Conservation (phyloP, 352 stramenopile genomes). For the Globisporangium solare region DNA sequence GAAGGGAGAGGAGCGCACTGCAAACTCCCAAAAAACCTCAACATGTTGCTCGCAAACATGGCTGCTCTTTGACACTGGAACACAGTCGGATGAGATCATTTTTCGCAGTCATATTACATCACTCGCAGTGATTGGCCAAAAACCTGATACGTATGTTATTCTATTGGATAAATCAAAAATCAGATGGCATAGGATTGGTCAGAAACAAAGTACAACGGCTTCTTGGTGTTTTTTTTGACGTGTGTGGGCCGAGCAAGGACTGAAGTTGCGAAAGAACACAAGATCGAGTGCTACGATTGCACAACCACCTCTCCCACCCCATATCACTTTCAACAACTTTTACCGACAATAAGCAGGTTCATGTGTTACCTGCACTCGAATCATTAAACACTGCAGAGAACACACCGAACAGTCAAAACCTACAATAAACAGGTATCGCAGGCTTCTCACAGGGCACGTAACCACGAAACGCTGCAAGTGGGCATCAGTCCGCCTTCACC, state of each 20-base stretch:
- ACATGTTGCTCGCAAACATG: background rate
- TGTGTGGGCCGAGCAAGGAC: background rate
- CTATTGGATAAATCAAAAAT: too few species aligned
- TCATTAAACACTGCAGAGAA: too few species aligned
- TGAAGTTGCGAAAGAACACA: slow-evolving; percentile 6
- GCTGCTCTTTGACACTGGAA: slow-evolving; percentile 1
- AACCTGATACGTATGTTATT: too few species aligned
- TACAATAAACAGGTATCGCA: too few species aligned
- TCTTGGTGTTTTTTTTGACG: background rate
- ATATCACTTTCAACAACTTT: too few species aligned
- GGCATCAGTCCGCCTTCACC: too few species aligned
- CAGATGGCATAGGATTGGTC: background rate
- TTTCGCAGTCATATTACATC: background rate
- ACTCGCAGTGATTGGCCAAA: background rate
- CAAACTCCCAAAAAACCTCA: slow-evolving; percentile 14
- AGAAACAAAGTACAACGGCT: background rate
- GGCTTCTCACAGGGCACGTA: too few species aligned
- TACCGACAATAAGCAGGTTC: too few species aligned
- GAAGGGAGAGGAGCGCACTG: background rate
- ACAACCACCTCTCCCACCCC: background rate
- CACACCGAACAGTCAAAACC: too few species aligned
- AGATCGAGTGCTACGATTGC: background rate
- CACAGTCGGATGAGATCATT: background rate
- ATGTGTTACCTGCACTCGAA: too few species aligned
- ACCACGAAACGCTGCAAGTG: too few species aligned